phyloP scores from a whole-genome alignment of 768 basidiomycete genomes.

The Pholiota molesta region DNA sequence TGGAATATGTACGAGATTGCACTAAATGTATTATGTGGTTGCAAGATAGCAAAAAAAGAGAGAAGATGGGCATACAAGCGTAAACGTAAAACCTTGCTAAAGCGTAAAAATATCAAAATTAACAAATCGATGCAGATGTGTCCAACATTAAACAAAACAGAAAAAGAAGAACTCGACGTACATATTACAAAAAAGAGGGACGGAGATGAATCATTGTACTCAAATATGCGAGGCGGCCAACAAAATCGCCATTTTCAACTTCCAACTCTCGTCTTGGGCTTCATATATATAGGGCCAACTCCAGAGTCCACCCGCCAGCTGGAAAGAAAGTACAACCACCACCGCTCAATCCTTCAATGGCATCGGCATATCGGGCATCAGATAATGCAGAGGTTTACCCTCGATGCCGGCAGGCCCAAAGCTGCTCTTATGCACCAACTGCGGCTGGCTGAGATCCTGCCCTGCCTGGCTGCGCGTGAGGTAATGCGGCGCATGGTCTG shows the following conservation, averaged over 20 bases:
- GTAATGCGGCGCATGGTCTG: slow-evolving; percentile 25
- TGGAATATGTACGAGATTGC: background rate
- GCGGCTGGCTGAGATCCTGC: slow-evolving; percentile 19
- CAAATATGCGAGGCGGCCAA: too few relatives aligned
- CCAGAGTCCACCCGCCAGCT: background rate
- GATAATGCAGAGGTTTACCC: slow-evolving; percentile 52
- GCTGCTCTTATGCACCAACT: slow-evolving; percentile 43
- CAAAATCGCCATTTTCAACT: too few relatives aligned
- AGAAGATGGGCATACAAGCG: background rate
- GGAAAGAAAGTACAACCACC: slow-evolving; percentile 3
- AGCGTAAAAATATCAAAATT: background rate
- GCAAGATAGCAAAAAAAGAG: background rate
- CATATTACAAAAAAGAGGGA: background rate
- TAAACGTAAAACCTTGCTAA: background rate
- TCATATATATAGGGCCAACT: background rate
- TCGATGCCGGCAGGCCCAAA: slow-evolving; percentile 43
- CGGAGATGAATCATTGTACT: background rate
- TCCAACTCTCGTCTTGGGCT: too few relatives aligned
- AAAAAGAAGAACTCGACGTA: background rate
- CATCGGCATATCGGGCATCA: slow-evolving; percentile 62
- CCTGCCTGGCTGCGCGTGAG: slow-evolving; percentile 27
- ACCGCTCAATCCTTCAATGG: slow-evolving; percentile 19
- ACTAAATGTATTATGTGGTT: background rate
- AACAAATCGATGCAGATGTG: background rate
- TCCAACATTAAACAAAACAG: background rate